Evolutionary conservation across 2,329 filamentous ascomycete species (phyloP).

Genomic region (Cladosporium sp.): DNA sequence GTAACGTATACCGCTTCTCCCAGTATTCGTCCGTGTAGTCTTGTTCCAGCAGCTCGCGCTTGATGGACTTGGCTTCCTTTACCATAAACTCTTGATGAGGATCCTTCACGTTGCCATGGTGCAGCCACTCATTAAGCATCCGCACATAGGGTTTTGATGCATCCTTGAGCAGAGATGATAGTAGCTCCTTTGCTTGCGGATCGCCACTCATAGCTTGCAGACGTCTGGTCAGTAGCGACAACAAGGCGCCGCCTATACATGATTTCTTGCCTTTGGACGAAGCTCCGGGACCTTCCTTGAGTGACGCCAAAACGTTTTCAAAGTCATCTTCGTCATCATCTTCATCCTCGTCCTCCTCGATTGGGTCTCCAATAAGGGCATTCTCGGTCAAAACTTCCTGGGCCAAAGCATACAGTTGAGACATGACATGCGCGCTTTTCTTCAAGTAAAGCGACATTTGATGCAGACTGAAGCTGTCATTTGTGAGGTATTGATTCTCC

Average conservation of each 20-base stretch:
- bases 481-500: slow-evolving; percentile 87
- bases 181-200: slow-evolving; percentile 74
- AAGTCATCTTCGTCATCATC: slow-evolving; percentile 71
- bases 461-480: slow-evolving; percentile 84
- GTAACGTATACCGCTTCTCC: slow-evolving; percentile 94
- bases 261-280: slow-evolving; percentile 83
- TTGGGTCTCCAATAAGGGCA: slow-evolving; percentile 74
- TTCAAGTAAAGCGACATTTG: slow-evolving; percentile 88
- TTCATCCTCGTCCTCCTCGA: slow-evolving; percentile 54
- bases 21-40: slow-evolving; percentile 99
- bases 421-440: slow-evolving; percentile 84
- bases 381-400: slow-evolving; percentile 87
- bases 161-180: slow-evolving; percentile 79
- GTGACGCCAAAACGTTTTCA: slow-evolving; percentile 85
- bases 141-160: slow-evolving; percentile 92
- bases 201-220: slow-evolving; percentile 90
- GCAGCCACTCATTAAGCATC: slow-evolving; percentile 98
- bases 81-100: slow-evolving; percentile 91
- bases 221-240: slow-evolving; percentile 78
- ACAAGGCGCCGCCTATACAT: slow-evolving; percentile 94
- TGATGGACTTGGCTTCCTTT: slow-evolving; percentile 93
- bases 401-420: slow-evolving; percentile 81
- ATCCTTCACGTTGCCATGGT: slow-evolving; percentile 92
- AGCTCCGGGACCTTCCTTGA: slow-evolving; percentile 81
- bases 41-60: slow-evolving; percentile 81